These are phyloP conservation scores for Clavispora vitiphila DNA, from an alignment of 805 yeast genomes.

Conservation along the genomic window DNA sequence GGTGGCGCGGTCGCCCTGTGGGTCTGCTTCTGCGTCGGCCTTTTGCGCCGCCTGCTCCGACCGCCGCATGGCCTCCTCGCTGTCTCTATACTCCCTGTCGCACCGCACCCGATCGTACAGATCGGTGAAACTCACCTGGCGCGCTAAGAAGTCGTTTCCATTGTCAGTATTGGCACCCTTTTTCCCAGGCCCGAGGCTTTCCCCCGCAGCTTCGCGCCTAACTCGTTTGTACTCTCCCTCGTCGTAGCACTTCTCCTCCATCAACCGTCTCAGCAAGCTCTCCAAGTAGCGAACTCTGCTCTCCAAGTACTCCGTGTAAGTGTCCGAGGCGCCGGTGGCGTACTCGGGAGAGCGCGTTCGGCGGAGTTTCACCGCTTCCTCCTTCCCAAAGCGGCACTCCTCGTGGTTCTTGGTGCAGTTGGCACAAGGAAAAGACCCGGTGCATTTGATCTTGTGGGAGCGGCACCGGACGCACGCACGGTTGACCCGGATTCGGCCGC, in stretches of 20 bases:
- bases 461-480: conserved; percentile 57
- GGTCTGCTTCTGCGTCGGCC: too few relatives aligned
- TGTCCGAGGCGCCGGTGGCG: neutral
- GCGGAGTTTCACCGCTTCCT: conserved; percentile 1
- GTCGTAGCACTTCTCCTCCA: neutral
- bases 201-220: too few relatives aligned
- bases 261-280: conserved; percentile 13
- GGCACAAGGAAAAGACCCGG: conserved; percentile 48
- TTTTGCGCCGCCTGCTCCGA: too few relatives aligned
- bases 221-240: neutral
- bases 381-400: conserved; percentile 25
- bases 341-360: neutral
- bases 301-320: conserved; percentile 24
- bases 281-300: conserved; percentile 39
- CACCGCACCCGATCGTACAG: too few relatives aligned
- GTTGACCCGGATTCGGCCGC: conserved; percentile 36
- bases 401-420: conserved; percentile 38
- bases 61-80: too few relatives aligned
- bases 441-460: conserved; percentile 52
- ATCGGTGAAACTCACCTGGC: too few relatives aligned
- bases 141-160: too few relatives aligned
- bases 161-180: too few relatives aligned
- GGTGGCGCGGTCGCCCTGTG: too few relatives aligned
- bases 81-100: too few relatives aligned
- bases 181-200: too few relatives aligned